Evolutionary conservation across 495 filamentous ascomycete species (phyloP), one percentile per base, ranked within the genome.

Genomic region (Annulohypoxylon bovei): DNA sequence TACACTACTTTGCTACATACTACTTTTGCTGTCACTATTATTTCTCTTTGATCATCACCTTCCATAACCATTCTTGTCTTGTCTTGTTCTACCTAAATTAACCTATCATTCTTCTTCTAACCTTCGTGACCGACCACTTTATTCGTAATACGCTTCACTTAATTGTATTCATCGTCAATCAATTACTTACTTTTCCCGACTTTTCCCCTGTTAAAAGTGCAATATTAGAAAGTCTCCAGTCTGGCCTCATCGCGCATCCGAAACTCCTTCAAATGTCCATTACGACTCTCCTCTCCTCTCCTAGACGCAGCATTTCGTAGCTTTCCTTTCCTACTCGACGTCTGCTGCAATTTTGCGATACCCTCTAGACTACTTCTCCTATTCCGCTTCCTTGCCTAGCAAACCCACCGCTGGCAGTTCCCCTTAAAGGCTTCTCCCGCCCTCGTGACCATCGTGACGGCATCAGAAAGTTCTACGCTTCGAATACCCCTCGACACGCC

Each of bases 131-230:
- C 52, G 58, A 33, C 18, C 52, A 68, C 52, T 64, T 67, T 72
- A 67, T 72, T 65, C 54, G 58, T 63, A 67, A 67, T 72, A 60
- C 64, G 25, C 49, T 72, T 67, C 58, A 64, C 14, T 59, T 72
- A 67, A 67, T 67, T 64, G 64, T 65, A 72, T 72, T 67, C 69
- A 57, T 62, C 58, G n/a, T 47, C 59, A 56, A 64, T 55, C 64
- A 40, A 64, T 67, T 55, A 54, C 30, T 54, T 47, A 22, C 44
- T 18, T 8, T 23, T 14, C 18, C 46, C 25, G 50, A 6, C 27
- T 12, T 49, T 35, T 47, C 54, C 20, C 27, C 20, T 53, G 52
- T 56, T 14, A 44, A 70, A n/a, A 33, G 46, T 52, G 27, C 62
- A 54, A 33, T 46, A 62, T 53, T 54, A 62, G 60, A 64, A 56